Evolutionary conservation across 2,329 filamentous ascomycete genomes (phyloP), one percentile per base, ranked within the genome.

Genomic region (Aaosphaeria arxii): DNA sequence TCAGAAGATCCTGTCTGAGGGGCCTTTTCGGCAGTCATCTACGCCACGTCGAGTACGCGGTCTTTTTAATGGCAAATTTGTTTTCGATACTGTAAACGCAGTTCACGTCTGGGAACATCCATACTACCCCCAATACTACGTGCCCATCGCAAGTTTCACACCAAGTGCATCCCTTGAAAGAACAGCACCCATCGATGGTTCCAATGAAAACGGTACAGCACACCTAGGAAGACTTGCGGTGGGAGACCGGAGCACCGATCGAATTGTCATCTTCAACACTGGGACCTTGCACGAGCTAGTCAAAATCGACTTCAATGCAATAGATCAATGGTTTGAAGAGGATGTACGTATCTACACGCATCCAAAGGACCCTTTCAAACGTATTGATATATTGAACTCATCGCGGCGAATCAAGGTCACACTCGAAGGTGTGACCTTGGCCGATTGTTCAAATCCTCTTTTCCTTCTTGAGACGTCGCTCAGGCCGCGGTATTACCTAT

Each of bases 331-430:
- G 76, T 77, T 77, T 54, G 82, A 85, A 58, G 84, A 86, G 66
- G 81, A 85, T 44, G 70, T 72, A 1, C 78, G 76, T 1, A 78
- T 86, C 46, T 77, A 77, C 56, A 74, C 81, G 4, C 85, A 88
- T 49, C 84, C 84, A 0, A 86, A 86, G 53, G 84, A 87, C 46
- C 85, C 84, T 0, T 86, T 80, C 69, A 85, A 84, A 55, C 77
- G 85, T 9, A 71, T 88, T 50, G 84, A 87, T 47, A 77, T 83
- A 29, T 64, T 87, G 5, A 71, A 72, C 1, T 85, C 82, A 0
- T 71, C 74, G 1, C 78, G 84, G 1, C 65, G 66, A 1, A 63
- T 87, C 32, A 71, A 77, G 7, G 71, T 87, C 35, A 71, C 71
- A 24, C 54, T 80, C 4, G 63, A 70, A 6, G 80, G 80, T 28